Base-by-base conservation (phyloP, 371 early-diverging fungal genomes). In the Coemansia sp. region DNA sequence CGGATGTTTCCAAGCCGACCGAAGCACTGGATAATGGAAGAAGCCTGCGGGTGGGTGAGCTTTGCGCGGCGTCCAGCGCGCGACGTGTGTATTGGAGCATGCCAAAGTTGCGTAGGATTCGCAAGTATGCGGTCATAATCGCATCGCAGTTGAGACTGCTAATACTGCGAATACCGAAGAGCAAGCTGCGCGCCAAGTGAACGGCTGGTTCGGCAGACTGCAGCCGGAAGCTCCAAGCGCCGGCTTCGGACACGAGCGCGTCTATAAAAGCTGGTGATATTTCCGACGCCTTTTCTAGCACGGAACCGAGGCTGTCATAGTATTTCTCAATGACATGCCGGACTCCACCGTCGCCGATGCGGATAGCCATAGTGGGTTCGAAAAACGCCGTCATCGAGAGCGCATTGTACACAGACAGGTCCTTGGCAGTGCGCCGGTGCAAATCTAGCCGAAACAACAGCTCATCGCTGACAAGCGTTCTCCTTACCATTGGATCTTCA, bases 201-300 rank as follows among this genome's bases (percentile, higher is more conserved):
- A 30, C 9, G 5, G 53, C 36, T 5, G 66, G 66, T 0, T 32
- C 66, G 10, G 49, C n/a, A 8, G 34, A 54, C n/a, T 66, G 65
- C 7, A 66, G 20, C 0, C 63, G 64, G 35, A 48, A 63, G 35
- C 43, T 10, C 66, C 66, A 66, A 20, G 40, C 16, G n/a, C 65
- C 53, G 16, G 66, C 66, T n/a, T 66, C 66, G 9, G 13, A 32
- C 14, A 63, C n/a, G 7, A 66, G 49, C 11, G 5, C 16, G 5
- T 10, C 14, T 6, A 47, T n/a, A 26, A 26, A 26, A 26, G 26
- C 26, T 26, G 26, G 26, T 26, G 26, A 26, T 26, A 26, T 26
- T 26, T 26, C 26, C 26, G 26, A 26, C 26, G 34, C 6, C 4
- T 6, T 30, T 2, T 20, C 10, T 4, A 64, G 7, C 1, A 58